These are phyloP conservation scores for Stevia rebaudiana DNA, from an alignment of 140 eudicot genomes.

Conservation along the genomic window DNA sequence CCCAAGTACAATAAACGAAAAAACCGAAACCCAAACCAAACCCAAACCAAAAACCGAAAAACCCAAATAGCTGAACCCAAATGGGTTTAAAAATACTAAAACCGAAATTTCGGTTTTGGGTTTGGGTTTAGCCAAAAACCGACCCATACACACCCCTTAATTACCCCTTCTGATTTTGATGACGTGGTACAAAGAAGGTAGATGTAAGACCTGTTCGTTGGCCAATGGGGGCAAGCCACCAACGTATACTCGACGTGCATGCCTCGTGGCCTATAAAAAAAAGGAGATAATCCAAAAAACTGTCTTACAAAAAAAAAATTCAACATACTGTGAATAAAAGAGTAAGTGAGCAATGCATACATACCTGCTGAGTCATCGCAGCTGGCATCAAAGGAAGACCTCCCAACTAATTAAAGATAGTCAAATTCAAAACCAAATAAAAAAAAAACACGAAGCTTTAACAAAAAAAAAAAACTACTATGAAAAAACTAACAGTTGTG, in stretches of 20 bases:
- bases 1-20: no score
- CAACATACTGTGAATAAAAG: not conserved
- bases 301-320: not conserved
- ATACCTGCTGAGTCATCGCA: slow-evolving; percentile 91
- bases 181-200: not conserved
- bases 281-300: slow-evolving; percentile 2
- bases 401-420: slow-evolving; percentile 41
- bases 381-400: slow-evolving; percentile 76
- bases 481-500: not conserved
- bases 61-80: no score
- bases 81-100: no score
- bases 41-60: no score
- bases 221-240: slow-evolving; percentile 97
- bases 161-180: not conserved
- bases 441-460: not conserved
- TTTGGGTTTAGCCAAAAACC: no score
- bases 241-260: slow-evolving; percentile 95
- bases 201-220: slow-evolving; percentile 66
- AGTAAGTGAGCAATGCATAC: slow-evolving; percentile 11
- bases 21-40: no score
- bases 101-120: no score
- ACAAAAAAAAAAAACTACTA: not conserved
- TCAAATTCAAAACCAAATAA: not conserved
- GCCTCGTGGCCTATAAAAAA: slow-evolving; percentile 78
- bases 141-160: no score